These are phyloP conservation scores for Lachnellula hyalina DNA, from an alignment of 2,329 filamentous ascomycete species.

Conservation along the genomic window DNA sequence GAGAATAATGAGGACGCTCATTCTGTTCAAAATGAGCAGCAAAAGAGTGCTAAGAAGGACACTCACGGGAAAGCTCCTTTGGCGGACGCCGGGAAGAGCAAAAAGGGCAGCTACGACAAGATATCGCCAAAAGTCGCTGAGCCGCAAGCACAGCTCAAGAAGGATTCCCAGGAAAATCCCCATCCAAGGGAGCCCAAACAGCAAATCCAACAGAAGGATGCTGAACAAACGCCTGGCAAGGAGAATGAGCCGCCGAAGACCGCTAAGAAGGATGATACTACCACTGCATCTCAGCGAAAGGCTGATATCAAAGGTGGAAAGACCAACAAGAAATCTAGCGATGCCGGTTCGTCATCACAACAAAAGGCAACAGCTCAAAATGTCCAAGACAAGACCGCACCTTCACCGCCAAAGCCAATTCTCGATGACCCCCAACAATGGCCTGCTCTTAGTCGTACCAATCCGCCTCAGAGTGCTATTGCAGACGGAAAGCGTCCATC, in stretches of 20 bases:
- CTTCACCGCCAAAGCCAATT: not conserved
- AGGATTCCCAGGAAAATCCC: not conserved
- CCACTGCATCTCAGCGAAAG: constrained; percentile 10
- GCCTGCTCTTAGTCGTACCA: constrained; percentile 17
- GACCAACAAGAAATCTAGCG: not conserved
- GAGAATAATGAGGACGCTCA: no score
- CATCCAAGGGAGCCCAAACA: not conserved
- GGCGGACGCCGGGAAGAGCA: no score
- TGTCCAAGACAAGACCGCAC: not conserved
- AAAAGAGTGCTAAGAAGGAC: no score
- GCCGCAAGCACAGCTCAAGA: not conserved
- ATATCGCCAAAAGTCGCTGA: not conserved
- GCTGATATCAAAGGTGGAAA: constrained; percentile 8
- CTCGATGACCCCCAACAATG: constrained; percentile 15
- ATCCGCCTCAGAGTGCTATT: constrained; percentile 14
- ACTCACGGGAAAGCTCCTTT: no score
- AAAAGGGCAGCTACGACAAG: no score
- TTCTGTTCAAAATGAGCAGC: no score
- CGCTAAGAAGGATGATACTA: not conserved
- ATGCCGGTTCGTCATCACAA: not conserved
- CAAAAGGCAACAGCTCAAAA: not conserved
- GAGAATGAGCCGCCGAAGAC: not conserved
- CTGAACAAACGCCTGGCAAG: not conserved
- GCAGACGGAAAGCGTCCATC: constrained; percentile 19
- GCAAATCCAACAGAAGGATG: not conserved